Evolutionary conservation across 495 filamentous ascomycete species (phyloP).

Genomic region (Aspergillus hancockii): DNA sequence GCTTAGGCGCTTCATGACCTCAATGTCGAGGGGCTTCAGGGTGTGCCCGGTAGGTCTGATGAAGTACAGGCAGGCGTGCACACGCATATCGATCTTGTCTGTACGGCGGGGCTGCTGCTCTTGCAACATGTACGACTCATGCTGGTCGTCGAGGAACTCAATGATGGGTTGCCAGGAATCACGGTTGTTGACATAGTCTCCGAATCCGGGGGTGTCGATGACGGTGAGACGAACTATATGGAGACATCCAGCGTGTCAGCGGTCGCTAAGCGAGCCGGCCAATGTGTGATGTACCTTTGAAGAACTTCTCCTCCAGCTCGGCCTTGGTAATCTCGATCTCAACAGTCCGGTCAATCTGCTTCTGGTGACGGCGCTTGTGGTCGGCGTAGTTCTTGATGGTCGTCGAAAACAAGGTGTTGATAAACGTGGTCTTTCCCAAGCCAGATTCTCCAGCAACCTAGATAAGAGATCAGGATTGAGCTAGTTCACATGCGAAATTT

Average conservation of each 20-base stretch:
- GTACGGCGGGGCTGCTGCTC: slow-evolving; percentile 97
- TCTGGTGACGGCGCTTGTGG: slow-evolving; percentile 96
- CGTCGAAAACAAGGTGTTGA: slow-evolving; percentile 99
- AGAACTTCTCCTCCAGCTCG: slow-evolving; percentile 99
- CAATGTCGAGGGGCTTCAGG: slow-evolving; percentile 96
- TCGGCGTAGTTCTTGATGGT: slow-evolving; percentile 99
- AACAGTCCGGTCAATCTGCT: slow-evolving; percentile 98
- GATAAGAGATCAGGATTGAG: slow-evolving; percentile 33
- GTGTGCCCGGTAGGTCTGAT: slow-evolving; percentile 98
- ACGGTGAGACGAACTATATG: slow-evolving; percentile 88
- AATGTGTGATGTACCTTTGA: slow-evolving; percentile 73
- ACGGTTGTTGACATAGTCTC: slow-evolving; percentile 99
- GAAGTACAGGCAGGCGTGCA: slow-evolving; percentile 98
- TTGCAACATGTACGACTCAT: slow-evolving; percentile 99
- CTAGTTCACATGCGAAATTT: background rate
- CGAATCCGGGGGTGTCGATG: slow-evolving; percentile 97
- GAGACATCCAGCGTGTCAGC: slow-evolving; percentile 19
- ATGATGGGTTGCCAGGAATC: slow-evolving; percentile 99
- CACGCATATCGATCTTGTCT: slow-evolving; percentile 98
- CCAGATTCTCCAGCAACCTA: slow-evolving; percentile 98
- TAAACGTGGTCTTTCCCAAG: slow-evolving; percentile 98
- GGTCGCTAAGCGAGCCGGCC: slow-evolving; percentile 5
- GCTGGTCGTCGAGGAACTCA: slow-evolving; percentile 99
- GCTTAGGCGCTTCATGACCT: slow-evolving; percentile 99
- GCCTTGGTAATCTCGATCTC: slow-evolving; percentile 99